phyloP scores from a whole-genome alignment of 345 rosid genomes.

The Turritis glabra region DNA sequence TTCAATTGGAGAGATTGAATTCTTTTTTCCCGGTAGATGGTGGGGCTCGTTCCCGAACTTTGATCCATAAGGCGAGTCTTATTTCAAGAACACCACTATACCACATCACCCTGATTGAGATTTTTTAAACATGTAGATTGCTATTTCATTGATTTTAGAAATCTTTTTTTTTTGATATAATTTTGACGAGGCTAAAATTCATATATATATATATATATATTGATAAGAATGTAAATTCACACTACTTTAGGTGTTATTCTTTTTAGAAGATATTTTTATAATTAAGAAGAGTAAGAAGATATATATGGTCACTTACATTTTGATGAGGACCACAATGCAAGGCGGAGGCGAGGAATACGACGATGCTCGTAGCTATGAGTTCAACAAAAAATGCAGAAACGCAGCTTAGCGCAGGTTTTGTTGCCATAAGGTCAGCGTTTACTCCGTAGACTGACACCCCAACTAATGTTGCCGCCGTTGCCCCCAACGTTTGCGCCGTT shows the following conservation, averaged over 20 bases:
- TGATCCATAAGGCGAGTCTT: no score
- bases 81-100: no score
- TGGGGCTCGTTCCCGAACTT: no score
- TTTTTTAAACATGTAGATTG: no score
- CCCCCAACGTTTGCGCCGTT: constrained; percentile 68
- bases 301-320: constrained; percentile 45
- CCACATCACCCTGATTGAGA: no score
- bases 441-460: constrained; percentile 60
- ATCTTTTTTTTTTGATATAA: no score
- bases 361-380: constrained; percentile 64
- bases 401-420: constrained; percentile 55
- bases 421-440: constrained; percentile 55
- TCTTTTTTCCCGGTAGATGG: no score
- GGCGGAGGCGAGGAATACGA: constrained; percentile 66
- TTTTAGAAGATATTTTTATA: background rate
- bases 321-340: constrained; percentile 50
- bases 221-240: background rate
- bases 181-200: background rate
- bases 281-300: background rate
- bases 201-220: no score
- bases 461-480: constrained; percentile 56
- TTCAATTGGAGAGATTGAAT: no score
- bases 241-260: background rate
- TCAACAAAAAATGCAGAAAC: constrained; percentile 80
- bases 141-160: no score